Conservation (phyloP, 352 stramenopile species). For the Phytophthora idaei region DNA sequence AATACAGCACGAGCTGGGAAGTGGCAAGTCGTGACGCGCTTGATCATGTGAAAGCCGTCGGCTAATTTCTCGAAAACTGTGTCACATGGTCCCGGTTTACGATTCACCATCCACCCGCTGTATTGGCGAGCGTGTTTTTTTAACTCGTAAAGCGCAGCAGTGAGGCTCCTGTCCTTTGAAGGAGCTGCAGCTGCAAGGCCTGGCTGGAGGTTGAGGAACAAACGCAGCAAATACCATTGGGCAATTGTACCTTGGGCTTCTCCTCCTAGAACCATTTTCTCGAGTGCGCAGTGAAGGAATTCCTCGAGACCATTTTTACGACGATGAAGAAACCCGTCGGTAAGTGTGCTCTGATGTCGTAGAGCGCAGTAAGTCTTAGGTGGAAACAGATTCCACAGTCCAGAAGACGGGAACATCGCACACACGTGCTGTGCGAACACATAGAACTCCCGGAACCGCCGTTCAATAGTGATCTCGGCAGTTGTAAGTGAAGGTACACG, state of each 20-base stretch:
- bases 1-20: slow-evolving; percentile 78
- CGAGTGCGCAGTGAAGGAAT: slow-evolving; percentile 62
- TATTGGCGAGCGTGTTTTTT: slow-evolving; percentile 49
- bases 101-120: slow-evolving; percentile 45
- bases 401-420: slow-evolving; percentile 63
- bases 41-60: slow-evolving; percentile 74
- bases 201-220: slow-evolving; percentile 66
- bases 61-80: slow-evolving; percentile 56
- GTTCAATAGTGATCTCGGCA: slow-evolving; percentile 46
- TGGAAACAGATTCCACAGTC: slow-evolving; percentile 62
- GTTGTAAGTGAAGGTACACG: slow-evolving; percentile 35
- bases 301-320: slow-evolving; percentile 73
- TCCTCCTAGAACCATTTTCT: slow-evolving; percentile 61
- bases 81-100: slow-evolving; percentile 49
- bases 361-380: slow-evolving; percentile 75
- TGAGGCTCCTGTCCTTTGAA: slow-evolving; percentile 63
- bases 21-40: slow-evolving; percentile 58
- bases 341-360: slow-evolving; percentile 28
- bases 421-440: slow-evolving; percentile 65
- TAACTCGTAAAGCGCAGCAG: slow-evolving; percentile 55
- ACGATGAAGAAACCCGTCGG: slow-evolving; percentile 63
- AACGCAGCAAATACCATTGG: slow-evolving; percentile 73
- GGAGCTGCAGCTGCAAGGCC: slow-evolving; percentile 29
- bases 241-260: slow-evolving; percentile 50
- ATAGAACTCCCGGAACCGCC: slow-evolving; percentile 82